A percentile compares a stretch with the other conserved stretches of the same genome.
Conservation (phyloP, 2,329 filamentous ascomycete genomes). For the Didymellaceae sp. region DNA sequence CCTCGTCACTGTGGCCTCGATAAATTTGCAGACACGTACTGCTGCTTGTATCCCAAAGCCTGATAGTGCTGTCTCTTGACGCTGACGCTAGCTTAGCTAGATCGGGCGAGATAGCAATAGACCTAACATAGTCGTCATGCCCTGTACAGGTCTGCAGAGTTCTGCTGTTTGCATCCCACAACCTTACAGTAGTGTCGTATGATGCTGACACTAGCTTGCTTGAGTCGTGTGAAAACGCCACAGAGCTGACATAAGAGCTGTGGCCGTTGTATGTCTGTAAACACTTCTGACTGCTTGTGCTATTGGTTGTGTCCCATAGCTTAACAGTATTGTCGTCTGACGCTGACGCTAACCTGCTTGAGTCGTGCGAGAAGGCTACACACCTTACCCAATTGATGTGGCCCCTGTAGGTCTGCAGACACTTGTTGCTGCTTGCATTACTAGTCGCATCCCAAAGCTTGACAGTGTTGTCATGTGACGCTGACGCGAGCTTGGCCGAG, state of each 20-base stretch:
- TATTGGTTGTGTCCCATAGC: constrained; percentile 26
- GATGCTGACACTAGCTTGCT: constrained; percentile 28
- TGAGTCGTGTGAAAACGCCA: constrained; percentile 20
- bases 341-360: constrained; percentile 21
- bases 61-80: constrained; percentile 3
- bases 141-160: constrained; percentile 10
- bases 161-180: too few species aligned
- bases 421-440: too few species aligned
- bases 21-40: not conserved
- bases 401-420: not conserved
- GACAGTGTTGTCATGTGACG: constrained; percentile 12
- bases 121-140: constrained; percentile 7
- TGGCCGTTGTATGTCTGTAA: constrained; percentile 5
- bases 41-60: too few species aligned
- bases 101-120: constrained; percentile 21
- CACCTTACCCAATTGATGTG: not conserved
- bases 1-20: constrained; percentile 17
- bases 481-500: constrained; percentile 26
- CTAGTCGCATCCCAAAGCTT: not conserved
- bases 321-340: constrained; percentile 25
- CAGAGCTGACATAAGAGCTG: too few species aligned
- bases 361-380: constrained; percentile 29
- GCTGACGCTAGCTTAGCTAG: constrained; percentile 9
- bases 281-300: not conserved
- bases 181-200: not conserved